Evolutionary conservation across 2,329 filamentous ascomycete species (phyloP).

Genomic region (Alternaria longipes): DNA sequence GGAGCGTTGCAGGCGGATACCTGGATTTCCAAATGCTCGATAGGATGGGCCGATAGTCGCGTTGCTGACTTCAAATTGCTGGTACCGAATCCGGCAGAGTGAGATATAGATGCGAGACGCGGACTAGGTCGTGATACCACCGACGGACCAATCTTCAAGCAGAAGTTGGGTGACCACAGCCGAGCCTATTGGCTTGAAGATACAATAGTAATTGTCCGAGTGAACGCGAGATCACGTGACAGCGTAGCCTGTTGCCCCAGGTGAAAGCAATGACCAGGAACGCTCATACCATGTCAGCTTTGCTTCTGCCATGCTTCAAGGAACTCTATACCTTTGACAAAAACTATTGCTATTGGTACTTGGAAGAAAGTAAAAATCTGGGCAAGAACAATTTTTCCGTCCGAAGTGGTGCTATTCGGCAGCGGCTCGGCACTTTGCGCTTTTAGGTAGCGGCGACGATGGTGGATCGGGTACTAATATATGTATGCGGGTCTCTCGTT

Average conservation of each 20-base stretch:
- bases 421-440: conserved; percentile 29
- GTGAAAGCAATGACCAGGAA: conserved; percentile 17
- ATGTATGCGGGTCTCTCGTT: conserved; percentile 2
- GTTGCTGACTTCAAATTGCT: background rate
- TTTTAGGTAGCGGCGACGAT: conserved; percentile 21
- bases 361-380: conserved; percentile 5
- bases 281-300: conserved; percentile 23
- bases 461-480: conserved; percentile 8
- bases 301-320: conserved; percentile 8
- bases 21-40: background rate
- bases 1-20: background rate
- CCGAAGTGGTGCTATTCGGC: conserved; percentile 18
- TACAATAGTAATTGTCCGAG: conserved; percentile 6
- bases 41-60: background rate
- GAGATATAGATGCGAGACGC: background rate
- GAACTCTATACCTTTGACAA: conserved; percentile 16
- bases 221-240: conserved; percentile 26
- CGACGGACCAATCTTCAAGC: background rate
- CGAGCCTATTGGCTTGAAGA: conserved; percentile 6
- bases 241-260: conserved; percentile 13
- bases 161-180: conserved; percentile 22
- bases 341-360: background rate
- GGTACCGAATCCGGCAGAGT: background rate
- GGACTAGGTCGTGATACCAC: background rate
- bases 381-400: conserved; percentile 21